These are phyloP conservation scores for Piromyces sp. DNA, from an alignment of 192 early-diverging fungal species.

Conservation along the genomic window DNA sequence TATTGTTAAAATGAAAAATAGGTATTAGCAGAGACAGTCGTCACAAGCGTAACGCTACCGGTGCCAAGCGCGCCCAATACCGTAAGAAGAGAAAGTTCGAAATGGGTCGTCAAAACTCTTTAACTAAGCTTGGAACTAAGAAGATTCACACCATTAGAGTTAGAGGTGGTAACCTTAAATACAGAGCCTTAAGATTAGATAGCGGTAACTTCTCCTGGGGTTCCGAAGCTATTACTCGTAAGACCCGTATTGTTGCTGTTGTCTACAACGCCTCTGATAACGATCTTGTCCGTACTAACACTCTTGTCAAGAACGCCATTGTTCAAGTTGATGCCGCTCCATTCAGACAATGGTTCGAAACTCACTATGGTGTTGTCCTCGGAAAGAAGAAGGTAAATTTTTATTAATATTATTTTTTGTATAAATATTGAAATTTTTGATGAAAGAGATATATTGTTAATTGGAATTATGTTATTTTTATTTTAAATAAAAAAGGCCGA, in stretches of 20 bases:
- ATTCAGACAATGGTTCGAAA: conserved; percentile 99
- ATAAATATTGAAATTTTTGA: too few relatives aligned
- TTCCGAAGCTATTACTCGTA: conserved; percentile 83
- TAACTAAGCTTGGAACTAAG: conserved; percentile 94
- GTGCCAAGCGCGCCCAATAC: conserved; percentile 98
- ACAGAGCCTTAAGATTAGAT: conserved; percentile 92
- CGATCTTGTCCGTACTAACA: conserved; percentile 99
- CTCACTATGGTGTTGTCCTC: conserved; percentile 78
- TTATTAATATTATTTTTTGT: too few relatives aligned
- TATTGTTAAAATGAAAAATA: conserved; percentile 6
- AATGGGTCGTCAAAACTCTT: conserved; percentile 93
- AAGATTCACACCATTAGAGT: conserved; percentile 89
- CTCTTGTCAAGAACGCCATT: conserved; percentile 87
- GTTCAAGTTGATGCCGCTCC: conserved; percentile 97
- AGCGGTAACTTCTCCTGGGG: conserved; percentile 91
- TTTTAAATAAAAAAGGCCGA: conserved; percentile 34
- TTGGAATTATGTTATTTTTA: too few relatives aligned
- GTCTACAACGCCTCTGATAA: conserved; percentile 99
- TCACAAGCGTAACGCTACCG: conserved; percentile 93
- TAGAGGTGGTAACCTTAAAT: conserved; percentile 98
- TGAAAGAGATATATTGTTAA: too few relatives aligned
- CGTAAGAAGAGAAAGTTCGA: conserved; percentile 99
- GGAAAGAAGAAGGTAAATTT: conserved; percentile 54
- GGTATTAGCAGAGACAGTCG: conserved; percentile 99
- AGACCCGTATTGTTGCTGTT: conserved; percentile 87